Evolutionary conservation across 2,329 filamentous ascomycete genomes (phyloP).

Genomic region (Ophiosphaerella narmari): DNA sequence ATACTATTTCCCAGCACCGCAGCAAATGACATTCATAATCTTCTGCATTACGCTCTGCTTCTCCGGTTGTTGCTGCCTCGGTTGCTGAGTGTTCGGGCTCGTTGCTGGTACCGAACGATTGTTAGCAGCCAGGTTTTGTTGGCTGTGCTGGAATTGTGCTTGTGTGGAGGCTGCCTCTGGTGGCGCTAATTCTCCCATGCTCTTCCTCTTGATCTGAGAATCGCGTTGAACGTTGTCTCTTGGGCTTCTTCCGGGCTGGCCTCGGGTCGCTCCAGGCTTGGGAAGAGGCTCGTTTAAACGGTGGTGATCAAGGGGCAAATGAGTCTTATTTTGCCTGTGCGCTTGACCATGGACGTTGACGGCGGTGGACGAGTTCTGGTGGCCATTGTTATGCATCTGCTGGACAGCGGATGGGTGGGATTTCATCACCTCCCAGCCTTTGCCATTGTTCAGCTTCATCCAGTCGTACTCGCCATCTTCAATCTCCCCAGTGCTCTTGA

Average conservation of each 20-base stretch:
- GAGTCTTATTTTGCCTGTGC: conserved; percentile 63
- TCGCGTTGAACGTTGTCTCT: conserved; percentile 33
- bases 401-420: conserved; percentile 72
- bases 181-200: conserved; percentile 77
- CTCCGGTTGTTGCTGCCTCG: conserved; percentile 68
- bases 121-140: conserved; percentile 75
- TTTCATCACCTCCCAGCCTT: conserved; percentile 86
- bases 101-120: conserved; percentile 60
- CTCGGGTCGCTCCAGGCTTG: conserved; percentile 66
- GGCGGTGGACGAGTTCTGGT: conserved; percentile 82
- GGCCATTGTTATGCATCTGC: conserved; percentile 73
- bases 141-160: conserved; percentile 95
- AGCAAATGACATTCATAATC: conserved; percentile 90
- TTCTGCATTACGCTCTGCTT: conserved; percentile 79
- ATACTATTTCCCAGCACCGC: conserved; percentile 55
- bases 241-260: conserved; percentile 49
- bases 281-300: conserved; percentile 55
- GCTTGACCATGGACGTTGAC: conserved; percentile 75
- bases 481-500: conserved; percentile 91
- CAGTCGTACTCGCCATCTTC: conserved; percentile 99
- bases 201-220: conserved; percentile 65
- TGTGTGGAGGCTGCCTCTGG: conserved; percentile 83
- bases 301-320: conserved; percentile 49
- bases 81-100: conserved; percentile 55
- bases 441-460: conserved; percentile 96